Conservation (phyloP, 2,329 filamentous ascomycete genomes). For the Fusarium sp. region DNA sequence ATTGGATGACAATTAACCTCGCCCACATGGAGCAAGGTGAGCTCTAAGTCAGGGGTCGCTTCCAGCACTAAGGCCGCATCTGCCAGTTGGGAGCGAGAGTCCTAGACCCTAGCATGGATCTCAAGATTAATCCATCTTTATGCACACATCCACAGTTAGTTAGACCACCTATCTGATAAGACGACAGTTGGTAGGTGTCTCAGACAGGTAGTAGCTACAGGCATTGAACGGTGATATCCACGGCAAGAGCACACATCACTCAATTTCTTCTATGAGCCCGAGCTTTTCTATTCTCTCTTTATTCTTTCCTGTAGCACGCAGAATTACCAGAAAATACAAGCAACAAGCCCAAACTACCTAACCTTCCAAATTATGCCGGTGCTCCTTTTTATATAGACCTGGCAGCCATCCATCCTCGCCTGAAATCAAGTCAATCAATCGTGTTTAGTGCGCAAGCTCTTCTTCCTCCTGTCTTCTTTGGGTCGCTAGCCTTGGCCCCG, state of each 20-base stretch:
- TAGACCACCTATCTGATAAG: background rate
- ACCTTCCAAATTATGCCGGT: constrained; percentile 6
- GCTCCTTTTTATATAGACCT: constrained; percentile 7
- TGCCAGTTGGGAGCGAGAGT: background rate
- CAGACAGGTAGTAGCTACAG: background rate
- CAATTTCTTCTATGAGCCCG: background rate
- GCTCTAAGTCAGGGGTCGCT: constrained; percentile 14
- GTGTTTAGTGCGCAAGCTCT: constrained; percentile 26
- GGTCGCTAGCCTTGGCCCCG: constrained; percentile 32
- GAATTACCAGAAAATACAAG: background rate
- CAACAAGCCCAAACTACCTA: background rate
- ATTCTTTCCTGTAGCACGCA: constrained; percentile 11
- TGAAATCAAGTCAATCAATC: constrained; percentile 19
- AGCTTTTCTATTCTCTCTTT: background rate
- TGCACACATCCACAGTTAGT: background rate
- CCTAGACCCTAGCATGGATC: background rate
- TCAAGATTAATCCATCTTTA: background rate
- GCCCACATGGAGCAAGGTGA: constrained; percentile 2
- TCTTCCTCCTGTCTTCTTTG: constrained; percentile 14
- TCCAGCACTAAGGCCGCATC: constrained; percentile 11
- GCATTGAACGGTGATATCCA: background rate
- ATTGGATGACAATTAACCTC: constrained; percentile 21
- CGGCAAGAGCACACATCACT: background rate
- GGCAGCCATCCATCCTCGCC: constrained; percentile 19
- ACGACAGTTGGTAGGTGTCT: background rate